Evolutionary conservation across 148 eudicot species (phyloP), one percentile per base, ranked within the genome.

Genomic region (Persicaria maculosa): DNA sequence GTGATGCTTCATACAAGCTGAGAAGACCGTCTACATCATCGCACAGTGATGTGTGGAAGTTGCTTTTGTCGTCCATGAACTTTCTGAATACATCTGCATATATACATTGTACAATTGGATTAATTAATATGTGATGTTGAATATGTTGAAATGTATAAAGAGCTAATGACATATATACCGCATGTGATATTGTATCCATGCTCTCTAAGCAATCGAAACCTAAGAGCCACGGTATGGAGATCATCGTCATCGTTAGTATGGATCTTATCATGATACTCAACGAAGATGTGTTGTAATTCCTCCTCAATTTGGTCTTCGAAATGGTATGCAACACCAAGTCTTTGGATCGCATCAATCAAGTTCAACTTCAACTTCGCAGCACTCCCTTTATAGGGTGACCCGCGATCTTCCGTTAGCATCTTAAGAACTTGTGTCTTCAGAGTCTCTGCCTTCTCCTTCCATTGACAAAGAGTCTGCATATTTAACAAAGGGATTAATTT

Each of bases 171-270:
- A 22, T 22, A 22, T 22, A 22, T 68, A 79, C 81, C 70, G 7
- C 59, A 74, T 17, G 74, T 46, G 2, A 74, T 6, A 0, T 53
- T 50, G 53, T 74, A 79, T 1, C 81, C 77, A 16, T 79, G 74
- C 45, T 79, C 74, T 31, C 77, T 75, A 1, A 74, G 40, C 6
- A 72, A 12, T 15, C 75, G 79, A 74, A 82, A 82, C 4, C n/a
- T 19, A 31, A 73, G 73, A 12, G 82, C 68, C 48, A 44, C 36
- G 16, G 36, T 74, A 50, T 19, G 65, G 50, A 82, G 69, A 43
- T 74, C 78, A 54, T 70, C 7, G 20, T 81, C 64, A 0, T 68
- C 71, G 3, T 19, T 44, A 0, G 44, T 36, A n/a, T 50, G 40
- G 0, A 31, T 31, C 40, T 2, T 0, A 7, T 50, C 53, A 50